Evolutionary conservation across 2,329 filamentous ascomycete species (phyloP).

Genomic region (Ophiosphaerella herpotricha): DNA sequence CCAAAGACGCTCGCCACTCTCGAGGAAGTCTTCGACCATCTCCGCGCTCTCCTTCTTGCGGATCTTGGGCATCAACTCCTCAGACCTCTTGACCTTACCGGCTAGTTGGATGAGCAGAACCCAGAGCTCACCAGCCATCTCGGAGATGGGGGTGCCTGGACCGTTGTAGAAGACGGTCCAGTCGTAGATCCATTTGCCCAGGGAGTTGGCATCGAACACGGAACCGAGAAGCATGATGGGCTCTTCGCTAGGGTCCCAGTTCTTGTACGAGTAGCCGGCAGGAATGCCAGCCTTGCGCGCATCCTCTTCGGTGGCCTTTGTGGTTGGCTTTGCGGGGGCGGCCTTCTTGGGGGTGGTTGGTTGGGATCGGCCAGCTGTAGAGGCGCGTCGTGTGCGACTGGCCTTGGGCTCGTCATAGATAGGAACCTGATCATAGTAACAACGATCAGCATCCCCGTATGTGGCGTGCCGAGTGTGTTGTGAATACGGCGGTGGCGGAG

Average conservation of each 20-base stretch:
- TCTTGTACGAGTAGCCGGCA: slow-evolving; percentile 89
- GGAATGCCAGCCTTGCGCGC: slow-evolving; percentile 72
- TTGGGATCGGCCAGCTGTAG: slow-evolving; percentile 56
- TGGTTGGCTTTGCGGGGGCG: slow-evolving; percentile 38
- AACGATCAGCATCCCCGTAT: slow-evolving; percentile 61
- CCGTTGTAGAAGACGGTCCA: slow-evolving; percentile 95
- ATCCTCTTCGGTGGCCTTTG: slow-evolving; percentile 67
- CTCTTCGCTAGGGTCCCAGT: slow-evolving; percentile 94
- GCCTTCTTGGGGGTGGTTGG: slow-evolving; percentile 44
- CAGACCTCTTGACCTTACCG: slow-evolving; percentile 89
- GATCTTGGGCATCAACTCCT: slow-evolving; percentile 75
- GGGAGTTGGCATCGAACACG: slow-evolving; percentile 95
- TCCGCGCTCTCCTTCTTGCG: slow-evolving; percentile 74
- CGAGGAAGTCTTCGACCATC: slow-evolving; percentile 87
- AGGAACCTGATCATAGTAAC: slow-evolving; percentile 56
- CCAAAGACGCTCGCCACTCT: slow-evolving; percentile 84
- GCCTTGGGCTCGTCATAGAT: slow-evolving; percentile 52
- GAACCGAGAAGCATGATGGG: slow-evolving; percentile 93
- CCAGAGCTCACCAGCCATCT: slow-evolving; percentile 95
- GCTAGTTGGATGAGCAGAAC: slow-evolving; percentile 90
- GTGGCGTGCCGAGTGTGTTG: slow-evolving; percentile 59
- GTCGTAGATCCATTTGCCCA: slow-evolving; percentile 99
- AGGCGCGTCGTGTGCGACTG: slow-evolving; percentile 59
- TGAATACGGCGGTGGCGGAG: slow-evolving; percentile 54
- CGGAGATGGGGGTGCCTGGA: slow-evolving; percentile 78